phyloP scores from a whole-genome alignment of 139 green algal genomes.

The Auxenochlorella protothecoides region DNA sequence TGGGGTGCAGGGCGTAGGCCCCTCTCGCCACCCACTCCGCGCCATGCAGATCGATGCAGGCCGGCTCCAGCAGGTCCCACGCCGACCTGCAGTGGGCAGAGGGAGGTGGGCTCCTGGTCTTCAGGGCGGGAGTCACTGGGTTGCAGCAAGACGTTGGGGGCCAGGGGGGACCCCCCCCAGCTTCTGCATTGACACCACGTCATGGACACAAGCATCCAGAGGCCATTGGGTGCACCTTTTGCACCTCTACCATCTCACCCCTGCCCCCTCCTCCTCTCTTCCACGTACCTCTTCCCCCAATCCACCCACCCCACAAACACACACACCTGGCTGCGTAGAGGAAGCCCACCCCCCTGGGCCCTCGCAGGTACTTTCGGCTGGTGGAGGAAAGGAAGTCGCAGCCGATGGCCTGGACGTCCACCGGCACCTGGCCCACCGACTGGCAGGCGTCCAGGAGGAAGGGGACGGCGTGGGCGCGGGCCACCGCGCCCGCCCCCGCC shows the following conservation, averaged over 20 bases:
- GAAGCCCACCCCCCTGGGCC: conserved; percentile 44
- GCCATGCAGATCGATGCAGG: conserved; percentile 38
- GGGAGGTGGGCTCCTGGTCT: not conserved
- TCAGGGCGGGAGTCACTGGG: too few species aligned
- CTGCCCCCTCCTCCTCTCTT: too few species aligned
- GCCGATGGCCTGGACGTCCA: conserved; percentile 44
- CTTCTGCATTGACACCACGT: too few species aligned
- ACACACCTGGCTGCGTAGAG: conserved; percentile 36
- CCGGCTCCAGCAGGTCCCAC: conserved; percentile 36
- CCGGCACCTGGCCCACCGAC: conserved; percentile 41
- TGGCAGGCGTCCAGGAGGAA: conserved; percentile 72
- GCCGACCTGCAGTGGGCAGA: conserved; percentile 13
- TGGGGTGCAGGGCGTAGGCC: conserved; percentile 28
- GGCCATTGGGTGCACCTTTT: too few species aligned
- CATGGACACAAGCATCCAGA: too few species aligned
- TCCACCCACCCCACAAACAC: not conserved
- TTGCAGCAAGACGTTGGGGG: too few species aligned
- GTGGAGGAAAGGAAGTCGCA: conserved; percentile 58
- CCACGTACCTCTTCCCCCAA: too few species aligned
- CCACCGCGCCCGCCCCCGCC: conserved; percentile 28
- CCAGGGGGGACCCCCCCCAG: too few species aligned
- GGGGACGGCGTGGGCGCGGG: conserved; percentile 25
- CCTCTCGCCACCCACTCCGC: conserved; percentile 26
- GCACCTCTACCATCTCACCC: too few species aligned
- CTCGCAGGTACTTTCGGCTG: conserved; percentile 55